Percentiles rank a stretch among this genome's conserved stretches.
These are phyloP conservation scores for Symbiodinium natans DNA, from an alignment of 73 alveolate species.

Conservation along the genomic window DNA sequence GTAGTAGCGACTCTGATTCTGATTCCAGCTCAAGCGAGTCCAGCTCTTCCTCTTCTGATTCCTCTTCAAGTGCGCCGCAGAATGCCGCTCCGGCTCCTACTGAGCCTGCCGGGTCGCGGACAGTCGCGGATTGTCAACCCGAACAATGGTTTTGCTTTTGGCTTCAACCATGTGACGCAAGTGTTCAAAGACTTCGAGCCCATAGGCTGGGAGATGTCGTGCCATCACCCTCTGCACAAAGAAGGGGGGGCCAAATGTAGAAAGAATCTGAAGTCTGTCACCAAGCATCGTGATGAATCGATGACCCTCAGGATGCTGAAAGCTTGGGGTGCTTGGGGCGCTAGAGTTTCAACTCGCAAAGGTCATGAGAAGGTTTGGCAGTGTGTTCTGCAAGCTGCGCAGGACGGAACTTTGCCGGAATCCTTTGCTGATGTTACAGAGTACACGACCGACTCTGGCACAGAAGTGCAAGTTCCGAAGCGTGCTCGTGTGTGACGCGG, in stretches of 20 bases:
- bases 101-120: too few species aligned
- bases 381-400: not conserved
- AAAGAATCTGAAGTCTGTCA: not conserved
- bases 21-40: not conserved
- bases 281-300: not conserved
- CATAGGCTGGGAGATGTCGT: not conserved
- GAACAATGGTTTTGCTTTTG: not conserved
- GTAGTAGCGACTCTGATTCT: not conserved
- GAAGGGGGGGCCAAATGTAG: not conserved
- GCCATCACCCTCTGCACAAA: not conserved
- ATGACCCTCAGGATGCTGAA: not conserved
- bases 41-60: not conserved
- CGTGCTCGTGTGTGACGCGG: too few species aligned
- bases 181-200: not conserved
- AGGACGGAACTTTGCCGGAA: not conserved
- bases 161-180: not conserved
- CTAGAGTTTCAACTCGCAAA: not conserved
- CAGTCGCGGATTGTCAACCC: not conserved
- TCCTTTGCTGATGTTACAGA: not conserved
- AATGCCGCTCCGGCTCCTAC: not conserved
- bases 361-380: not conserved
- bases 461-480: too few species aligned
- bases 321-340: not conserved
- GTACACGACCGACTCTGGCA: not conserved
- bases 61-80: not conserved